Base-by-base conservation (phyloP, 495 filamentous ascomycete genomes). In the Elaphomyces granulatus region DNA sequence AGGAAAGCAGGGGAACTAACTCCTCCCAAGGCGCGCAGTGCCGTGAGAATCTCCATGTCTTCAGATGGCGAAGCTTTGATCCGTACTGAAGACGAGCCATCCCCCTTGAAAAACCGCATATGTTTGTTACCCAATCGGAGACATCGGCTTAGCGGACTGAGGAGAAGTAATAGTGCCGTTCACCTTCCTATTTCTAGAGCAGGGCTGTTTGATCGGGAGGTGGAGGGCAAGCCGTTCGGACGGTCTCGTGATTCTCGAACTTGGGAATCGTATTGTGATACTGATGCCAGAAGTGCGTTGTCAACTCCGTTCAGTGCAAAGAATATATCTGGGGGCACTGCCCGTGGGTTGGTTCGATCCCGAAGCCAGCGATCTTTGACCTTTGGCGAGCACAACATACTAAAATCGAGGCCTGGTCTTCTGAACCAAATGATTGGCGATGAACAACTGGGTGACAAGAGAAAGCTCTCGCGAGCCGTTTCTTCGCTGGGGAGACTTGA, bases 261-360 rank as follows among this genome's bases (percentile, higher is more conserved):
- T 21, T 94, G 87, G 87, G 81, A 90, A 54, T 80, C 80, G 43
- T 79, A 75, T 59, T 81, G 79, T 52, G 82, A 84, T 49, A 72
- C 70, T 6, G 77, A 83, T 41, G 77, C 73, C 38, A 71, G 77
- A 50, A 78, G 80, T 53, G 74, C 80, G 32, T 56, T 93, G 32
- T 81, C 75, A 6, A 71, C 70, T 3, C 79, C 80, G 44, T 78
- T 80, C 8, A 86, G 62, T 68, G 78, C 54, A 73, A 72, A 78
- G 33, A 76, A 64, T 34, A 80, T 76, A 9, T 67, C 72, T 34
- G 77, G 73, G 12, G 80, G 79, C 12, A 86, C 87, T 26, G 73
- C 63, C 44, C 35, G 34, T 8, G 56, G 56, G 3, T 61, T 87
- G 18, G 64, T 92, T 39, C 68, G 84, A 30, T 82, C 81, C 3